A percentile compares a stretch with the other conserved stretches of the same genome.
phyloP scores from a whole-genome alignment of 441 rosid species.

The Adansonia rubrostipa region DNA sequence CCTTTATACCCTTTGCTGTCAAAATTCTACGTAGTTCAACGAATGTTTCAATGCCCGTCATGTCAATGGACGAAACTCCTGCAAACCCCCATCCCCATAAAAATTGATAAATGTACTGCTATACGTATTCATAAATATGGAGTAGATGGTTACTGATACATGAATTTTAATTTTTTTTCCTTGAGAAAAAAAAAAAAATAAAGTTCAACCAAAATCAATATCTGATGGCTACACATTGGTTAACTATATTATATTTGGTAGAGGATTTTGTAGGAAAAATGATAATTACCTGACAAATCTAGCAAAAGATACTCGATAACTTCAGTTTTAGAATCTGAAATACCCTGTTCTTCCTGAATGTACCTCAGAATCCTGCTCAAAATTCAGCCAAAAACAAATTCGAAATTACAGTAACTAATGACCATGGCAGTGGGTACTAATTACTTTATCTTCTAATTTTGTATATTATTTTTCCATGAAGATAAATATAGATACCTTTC shows the following conservation, averaged over 20 bases:
- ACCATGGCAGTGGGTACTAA: neutral
- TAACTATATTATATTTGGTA: neutral
- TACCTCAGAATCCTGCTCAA: conserved; percentile 57
- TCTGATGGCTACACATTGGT: no score
- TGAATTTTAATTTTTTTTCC: neutral
- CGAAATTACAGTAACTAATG: neutral
- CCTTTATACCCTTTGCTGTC: conserved; percentile 52
- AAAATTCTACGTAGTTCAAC: conserved; percentile 57
- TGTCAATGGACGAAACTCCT: conserved; percentile 79
- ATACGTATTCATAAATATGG: neutral
- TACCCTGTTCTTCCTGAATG: conserved; percentile 56
- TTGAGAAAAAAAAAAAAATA: no score
- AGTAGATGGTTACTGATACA: neutral
- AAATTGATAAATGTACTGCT: neutral
- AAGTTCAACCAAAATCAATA: no score
- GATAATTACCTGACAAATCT: conserved; percentile 65
- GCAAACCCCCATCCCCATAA: neutral
- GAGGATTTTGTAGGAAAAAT: neutral
- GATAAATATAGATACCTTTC: conserved; percentile 52
- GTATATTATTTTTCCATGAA: neutral
- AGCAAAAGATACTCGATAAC: conserved; percentile 61
- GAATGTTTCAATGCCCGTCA: conserved; percentile 72
- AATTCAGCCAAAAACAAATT: neutral
- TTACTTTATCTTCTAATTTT: neutral
- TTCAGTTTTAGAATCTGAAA: conserved; percentile 31